Evolutionary conservation across 148 eudicot genomes (phyloP).

Genomic region (Rhododendron williamsianum): DNA sequence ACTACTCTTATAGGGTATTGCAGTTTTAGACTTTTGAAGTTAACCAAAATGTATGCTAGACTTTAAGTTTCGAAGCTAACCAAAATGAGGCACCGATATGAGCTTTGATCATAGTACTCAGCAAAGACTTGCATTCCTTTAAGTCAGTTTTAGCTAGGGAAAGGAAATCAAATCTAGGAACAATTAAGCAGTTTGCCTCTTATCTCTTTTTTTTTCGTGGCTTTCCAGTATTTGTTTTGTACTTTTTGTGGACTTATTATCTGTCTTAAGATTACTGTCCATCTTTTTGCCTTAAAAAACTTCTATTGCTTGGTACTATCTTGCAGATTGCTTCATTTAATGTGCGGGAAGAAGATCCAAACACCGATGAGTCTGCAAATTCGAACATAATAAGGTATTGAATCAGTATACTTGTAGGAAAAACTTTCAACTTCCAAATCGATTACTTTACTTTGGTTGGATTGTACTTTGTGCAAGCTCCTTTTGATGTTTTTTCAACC

Average conservation of each 20-base stretch:
- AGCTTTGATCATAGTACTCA: not conserved
- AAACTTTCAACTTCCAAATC: too few relatives aligned
- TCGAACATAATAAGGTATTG: not conserved
- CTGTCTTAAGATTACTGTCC: not conserved
- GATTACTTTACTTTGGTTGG: not conserved
- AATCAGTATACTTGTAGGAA: not conserved
- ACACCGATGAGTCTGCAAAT: not conserved
- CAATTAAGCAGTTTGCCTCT: not conserved
- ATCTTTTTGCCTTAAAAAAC: not conserved
- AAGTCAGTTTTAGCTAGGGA: not conserved
- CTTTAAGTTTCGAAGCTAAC: not conserved
- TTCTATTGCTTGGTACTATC: not conserved
- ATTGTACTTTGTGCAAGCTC: not conserved
- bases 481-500: not conserved
- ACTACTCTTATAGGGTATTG: not conserved
- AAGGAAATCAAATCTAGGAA: not conserved
- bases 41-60: not conserved
- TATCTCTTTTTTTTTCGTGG: not conserved
- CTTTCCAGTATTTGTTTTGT: not conserved
- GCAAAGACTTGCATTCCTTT: not conserved
- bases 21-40: not conserved
- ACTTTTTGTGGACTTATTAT: not conserved
- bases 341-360: not conserved
- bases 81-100: not conserved
- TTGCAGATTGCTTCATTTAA: conserved; percentile 1